Conservation (phyloP, 257 asterid species). For the Agastache rugosa region DNA sequence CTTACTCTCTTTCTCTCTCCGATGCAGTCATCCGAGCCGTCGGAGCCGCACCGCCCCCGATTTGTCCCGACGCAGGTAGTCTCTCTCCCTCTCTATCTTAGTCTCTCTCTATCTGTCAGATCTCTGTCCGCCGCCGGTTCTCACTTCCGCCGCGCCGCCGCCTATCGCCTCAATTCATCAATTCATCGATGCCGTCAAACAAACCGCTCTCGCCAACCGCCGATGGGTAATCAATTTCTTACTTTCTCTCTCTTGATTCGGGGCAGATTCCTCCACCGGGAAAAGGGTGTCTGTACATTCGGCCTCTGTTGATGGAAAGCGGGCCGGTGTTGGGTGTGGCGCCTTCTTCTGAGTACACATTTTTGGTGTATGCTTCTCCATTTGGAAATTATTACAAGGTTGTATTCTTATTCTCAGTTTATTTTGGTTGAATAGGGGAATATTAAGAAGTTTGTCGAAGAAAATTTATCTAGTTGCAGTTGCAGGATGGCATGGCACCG, state of each 20-base stretch:
- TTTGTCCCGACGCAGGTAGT: too few relatives aligned
- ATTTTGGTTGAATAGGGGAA: not conserved
- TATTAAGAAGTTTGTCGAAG: not conserved
- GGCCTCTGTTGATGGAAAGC: conserved; percentile 87
- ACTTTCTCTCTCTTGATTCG: conserved; percentile 23
- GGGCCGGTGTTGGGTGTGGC: conserved; percentile 80
- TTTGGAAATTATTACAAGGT: conserved; percentile 94
- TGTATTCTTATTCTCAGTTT: conserved; percentile 1
- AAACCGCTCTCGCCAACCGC: conserved; percentile 70
- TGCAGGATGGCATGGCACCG: conserved; percentile 64
- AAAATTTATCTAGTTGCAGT: not conserved
- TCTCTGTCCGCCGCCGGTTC: too few relatives aligned
- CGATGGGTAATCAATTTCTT: conserved; percentile 65
- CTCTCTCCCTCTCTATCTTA: too few relatives aligned
- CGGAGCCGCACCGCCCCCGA: too few relatives aligned
- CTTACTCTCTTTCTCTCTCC: too few relatives aligned
- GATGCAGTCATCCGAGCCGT: too few relatives aligned
- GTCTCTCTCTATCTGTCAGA: too few relatives aligned
- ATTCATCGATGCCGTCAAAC: conserved; percentile 68
- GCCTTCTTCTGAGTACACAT: conserved; percentile 80
- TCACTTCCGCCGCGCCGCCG: too few relatives aligned
- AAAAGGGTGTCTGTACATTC: conserved; percentile 78
- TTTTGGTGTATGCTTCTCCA: conserved; percentile 80
- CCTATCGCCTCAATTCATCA: conserved; percentile 60
- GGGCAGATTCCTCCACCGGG: conserved; percentile 91